Evolutionary conservation across 257 asterid genomes (phyloP), one percentile per base, ranked within the genome.

Genomic region (Penstemon newberryi): DNA sequence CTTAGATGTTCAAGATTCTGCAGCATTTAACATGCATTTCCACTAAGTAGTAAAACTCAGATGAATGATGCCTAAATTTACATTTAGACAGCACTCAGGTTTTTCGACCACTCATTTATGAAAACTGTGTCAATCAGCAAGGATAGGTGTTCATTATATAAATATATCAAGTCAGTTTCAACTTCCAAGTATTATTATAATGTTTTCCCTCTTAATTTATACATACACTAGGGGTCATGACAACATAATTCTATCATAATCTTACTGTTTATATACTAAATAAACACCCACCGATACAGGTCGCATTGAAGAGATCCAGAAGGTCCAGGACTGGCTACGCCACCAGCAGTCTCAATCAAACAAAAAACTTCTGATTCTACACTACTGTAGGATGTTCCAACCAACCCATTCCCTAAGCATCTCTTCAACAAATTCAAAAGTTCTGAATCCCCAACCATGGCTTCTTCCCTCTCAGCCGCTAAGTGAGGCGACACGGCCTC

Each of bases 301-400:
- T 94, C 99, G 18, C 97, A 94, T 65, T 94, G 97, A 60, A 91
- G 97, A 52, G 96, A 69, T 55, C 96, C 96, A 7, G 97, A 85
- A 5, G 97, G 97, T 11, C 96, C 97, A 4, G 99, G 99, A 78
- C 99, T 94, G 57, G 97, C 96, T 65, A 91, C 97, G 4, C 99
- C 99, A 59, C 99, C 99, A 53, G 99, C 96, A 75, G 96, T 94
- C 82, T 94, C 99, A 62, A 91, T 79, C 73, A 91, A 84, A 75
- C 88, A 86, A 87, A 91, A 73, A 47, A 73, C 86, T 50, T 80
- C 81, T 56, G 63, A 25, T 65, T 79, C 88, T 44, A 54, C 80
- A 40, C 56, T 15, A 67, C 55, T 40, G 47, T 60, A n/a, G 5
- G 69, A 44, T 53, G 67, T 51, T 39, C 78, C 73, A 46, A 18